Percentiles rank a stretch among this genome's conserved stretches.
Conservation (phyloP, 2,329 filamentous ascomycete species). For the Ceratocystiopsis brevicomis region DNA sequence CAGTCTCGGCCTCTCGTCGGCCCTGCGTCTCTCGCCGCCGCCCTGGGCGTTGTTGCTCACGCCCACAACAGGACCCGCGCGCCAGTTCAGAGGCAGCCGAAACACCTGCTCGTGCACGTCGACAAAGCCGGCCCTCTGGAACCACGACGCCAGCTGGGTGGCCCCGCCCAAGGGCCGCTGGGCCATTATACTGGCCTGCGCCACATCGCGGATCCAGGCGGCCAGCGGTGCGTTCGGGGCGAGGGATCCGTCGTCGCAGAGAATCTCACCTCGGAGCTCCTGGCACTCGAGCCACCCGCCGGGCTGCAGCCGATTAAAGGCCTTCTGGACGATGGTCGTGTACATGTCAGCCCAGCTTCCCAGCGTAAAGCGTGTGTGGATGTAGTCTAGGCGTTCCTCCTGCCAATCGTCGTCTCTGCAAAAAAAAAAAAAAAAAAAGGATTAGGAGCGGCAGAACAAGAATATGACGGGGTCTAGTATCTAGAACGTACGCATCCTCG, state of each 20-base stretch:
- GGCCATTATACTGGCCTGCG: conserved; percentile 5
- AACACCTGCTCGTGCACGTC: conserved; percentile 14
- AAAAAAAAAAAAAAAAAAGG: no score
- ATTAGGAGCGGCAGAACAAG: not conserved
- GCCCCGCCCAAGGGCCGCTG: conserved; percentile 9
- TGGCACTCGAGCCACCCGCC: conserved; percentile 38
- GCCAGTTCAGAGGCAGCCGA: conserved; percentile 17
- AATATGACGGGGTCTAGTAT: not conserved
- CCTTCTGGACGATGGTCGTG: conserved; percentile 29
- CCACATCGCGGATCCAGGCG: conserved; percentile 11
- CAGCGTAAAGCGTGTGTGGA: conserved; percentile 30
- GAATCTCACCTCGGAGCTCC: conserved; percentile 19
- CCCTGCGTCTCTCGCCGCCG: no score
- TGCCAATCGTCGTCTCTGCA: conserved; percentile 27
- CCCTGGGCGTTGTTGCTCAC: conserved; percentile 8
- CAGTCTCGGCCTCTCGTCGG: conserved; percentile 7
- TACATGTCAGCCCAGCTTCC: conserved; percentile 32
- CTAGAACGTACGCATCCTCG: conserved; percentile 34
- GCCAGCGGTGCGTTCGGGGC: conserved; percentile 5
- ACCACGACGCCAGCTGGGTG: conserved; percentile 10
- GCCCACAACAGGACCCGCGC: conserved; percentile 12
- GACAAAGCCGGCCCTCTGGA: conserved; percentile 15
- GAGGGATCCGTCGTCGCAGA: conserved; percentile 14
- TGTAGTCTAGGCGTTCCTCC: conserved; percentile 34
- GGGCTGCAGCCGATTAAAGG: conserved; percentile 28